phyloP scores from a whole-genome alignment of 1,284 basidiomycete genomes.

The Microbotryum scabiosae region DNA sequence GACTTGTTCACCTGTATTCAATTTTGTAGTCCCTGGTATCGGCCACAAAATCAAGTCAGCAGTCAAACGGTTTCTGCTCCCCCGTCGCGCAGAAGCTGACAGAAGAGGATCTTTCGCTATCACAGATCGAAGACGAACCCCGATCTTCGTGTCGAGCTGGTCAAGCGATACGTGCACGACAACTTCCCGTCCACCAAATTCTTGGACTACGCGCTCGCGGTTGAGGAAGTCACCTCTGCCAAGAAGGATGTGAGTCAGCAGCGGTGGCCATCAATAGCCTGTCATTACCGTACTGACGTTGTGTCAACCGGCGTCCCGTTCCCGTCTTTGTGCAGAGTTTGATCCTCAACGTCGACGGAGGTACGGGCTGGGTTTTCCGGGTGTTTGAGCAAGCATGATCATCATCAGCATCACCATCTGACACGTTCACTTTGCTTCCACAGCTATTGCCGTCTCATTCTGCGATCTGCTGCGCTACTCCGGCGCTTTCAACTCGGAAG shows the following conservation, averaged over 20 bases:
- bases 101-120: no score
- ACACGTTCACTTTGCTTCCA: neutral
- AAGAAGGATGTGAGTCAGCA: conserved; percentile 79
- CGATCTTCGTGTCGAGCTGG: conserved; percentile 74
- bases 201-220: conserved; percentile 92
- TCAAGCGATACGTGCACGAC: conserved; percentile 93
- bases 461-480: conserved; percentile 87
- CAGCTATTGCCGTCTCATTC: conserved; percentile 83
- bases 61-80: neutral
- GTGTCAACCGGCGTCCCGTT: no score
- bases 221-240: conserved; percentile 88
- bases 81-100: neutral
- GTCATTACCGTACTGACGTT: no score
- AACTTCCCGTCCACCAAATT: conserved; percentile 71
- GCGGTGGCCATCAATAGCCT: neutral
- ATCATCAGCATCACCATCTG: neutral
- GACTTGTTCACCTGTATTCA: conserved; percentile 34
- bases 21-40: conserved; percentile 69
- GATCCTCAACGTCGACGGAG: conserved; percentile 93
- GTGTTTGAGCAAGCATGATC: no score
- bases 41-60: conserved; percentile 94
- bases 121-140: conserved; percentile 61
- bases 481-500: conserved; percentile 90
- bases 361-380: conserved; percentile 84
- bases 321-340: conserved; percentile 41